Percentiles rank a stretch among this genome's conserved stretches.
Evolutionary conservation across 306 rosid genomes (phyloP).

Genomic region (Corylus americana): DNA sequence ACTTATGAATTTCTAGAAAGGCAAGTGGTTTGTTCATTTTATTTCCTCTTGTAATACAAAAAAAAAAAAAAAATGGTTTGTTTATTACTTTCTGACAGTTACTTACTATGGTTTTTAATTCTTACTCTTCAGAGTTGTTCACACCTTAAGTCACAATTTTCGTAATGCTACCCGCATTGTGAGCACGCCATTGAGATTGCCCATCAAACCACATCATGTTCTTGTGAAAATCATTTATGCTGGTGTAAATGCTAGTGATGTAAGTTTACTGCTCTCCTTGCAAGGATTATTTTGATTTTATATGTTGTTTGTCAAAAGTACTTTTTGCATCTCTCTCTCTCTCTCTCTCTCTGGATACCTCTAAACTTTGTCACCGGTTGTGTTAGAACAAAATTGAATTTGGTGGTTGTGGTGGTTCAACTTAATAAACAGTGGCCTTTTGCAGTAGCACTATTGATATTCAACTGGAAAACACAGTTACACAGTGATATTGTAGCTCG

Average conservation of each 20-base stretch:
- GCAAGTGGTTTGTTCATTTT: constrained; percentile 14
- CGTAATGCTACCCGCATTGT: constrained; percentile 73
- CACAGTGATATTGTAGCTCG: background rate
- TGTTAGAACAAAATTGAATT: background rate
- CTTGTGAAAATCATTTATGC: constrained; percentile 87
- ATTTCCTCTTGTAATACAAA: background rate
- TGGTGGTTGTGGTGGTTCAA: constrained; percentile 1
- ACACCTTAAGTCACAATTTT: constrained; percentile 85
- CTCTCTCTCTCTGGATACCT: constrained; percentile 16
- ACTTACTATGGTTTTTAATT: constrained; percentile 10
- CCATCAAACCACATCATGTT: constrained; percentile 66
- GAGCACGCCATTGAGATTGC: constrained; percentile 65
- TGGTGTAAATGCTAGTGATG: constrained; percentile 99
- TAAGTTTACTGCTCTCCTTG: constrained; percentile 52
- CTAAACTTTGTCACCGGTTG: background rate
- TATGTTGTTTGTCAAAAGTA: background rate
- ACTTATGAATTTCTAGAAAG: constrained; percentile 23
- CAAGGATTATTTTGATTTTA: constrained; percentile 9
- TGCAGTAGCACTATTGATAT: constrained; percentile 3
- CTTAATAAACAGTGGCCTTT: constrained; percentile 15
- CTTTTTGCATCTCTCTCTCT: constrained; percentile 3
- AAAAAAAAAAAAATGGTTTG: constrained; percentile 15
- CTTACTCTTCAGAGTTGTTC: constrained; percentile 75
- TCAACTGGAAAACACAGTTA: background rate
- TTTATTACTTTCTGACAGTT: constrained; percentile 23